Evolutionary conservation across 2,329 filamentous ascomycete species (phyloP).

Genomic region (Fusarium luffae): DNA sequence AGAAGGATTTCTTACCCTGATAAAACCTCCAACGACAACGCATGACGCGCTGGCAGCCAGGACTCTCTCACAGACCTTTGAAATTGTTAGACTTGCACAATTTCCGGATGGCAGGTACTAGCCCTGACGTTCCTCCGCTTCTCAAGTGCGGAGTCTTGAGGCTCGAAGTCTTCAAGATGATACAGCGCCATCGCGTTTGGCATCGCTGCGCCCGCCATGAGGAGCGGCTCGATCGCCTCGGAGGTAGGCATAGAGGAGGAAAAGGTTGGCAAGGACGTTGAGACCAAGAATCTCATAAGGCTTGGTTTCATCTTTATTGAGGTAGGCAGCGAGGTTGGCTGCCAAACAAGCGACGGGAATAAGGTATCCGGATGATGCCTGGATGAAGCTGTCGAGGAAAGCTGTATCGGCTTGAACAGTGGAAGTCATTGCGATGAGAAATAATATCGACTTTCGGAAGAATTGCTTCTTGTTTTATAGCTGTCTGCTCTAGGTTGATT

Average conservation of each 20-base stretch:
- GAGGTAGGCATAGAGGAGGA: not conserved
- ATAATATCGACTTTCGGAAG: too few species aligned
- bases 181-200: accelerated
- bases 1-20: too few species aligned
- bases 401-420: accelerated
- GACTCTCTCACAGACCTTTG: not conserved
- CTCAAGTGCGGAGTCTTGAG: accelerated
- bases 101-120: not conserved
- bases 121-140: not conserved
- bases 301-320: not conserved
- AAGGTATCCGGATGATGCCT: not conserved
- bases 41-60: accelerated
- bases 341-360: accelerated
- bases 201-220: accelerated
- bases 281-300: not conserved
- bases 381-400: not conserved
- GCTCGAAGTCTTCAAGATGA: not conserved
- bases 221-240: not conserved
- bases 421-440: not conserved
- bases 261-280: not conserved
- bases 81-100: not conserved
- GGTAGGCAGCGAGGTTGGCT: not conserved
- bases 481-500: too few species aligned
- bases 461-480: too few species aligned
- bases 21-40: too few species aligned